Conservation (phyloP, 805 yeast species). For the Kockiozyma suomiensis region DNA sequence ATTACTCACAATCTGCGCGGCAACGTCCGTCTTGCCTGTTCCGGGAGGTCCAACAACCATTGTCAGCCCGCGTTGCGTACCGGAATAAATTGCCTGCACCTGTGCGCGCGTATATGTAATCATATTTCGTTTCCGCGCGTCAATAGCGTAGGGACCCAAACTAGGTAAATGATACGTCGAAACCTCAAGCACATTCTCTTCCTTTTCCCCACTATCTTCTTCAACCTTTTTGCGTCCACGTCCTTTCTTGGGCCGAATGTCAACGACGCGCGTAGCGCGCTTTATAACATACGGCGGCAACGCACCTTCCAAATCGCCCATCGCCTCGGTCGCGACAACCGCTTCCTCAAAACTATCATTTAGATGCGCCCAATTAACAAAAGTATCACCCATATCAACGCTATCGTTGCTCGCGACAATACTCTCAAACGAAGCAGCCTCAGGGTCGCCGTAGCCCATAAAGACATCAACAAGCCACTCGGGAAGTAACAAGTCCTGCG, state of each 20-base stretch:
- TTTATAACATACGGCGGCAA: constrained; percentile 25
- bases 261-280: not conserved
- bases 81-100: constrained; percentile 39
- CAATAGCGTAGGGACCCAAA: constrained; percentile 33
- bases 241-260: not conserved
- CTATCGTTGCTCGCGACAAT: constrained; percentile 17
- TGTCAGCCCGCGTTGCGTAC: constrained; percentile 52
- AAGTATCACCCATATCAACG: constrained; percentile 37
- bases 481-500: constrained; percentile 37
- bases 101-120: constrained; percentile 37
- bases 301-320: constrained; percentile 18
- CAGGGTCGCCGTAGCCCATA: constrained; percentile 42
- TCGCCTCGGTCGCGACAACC: constrained; percentile 18
- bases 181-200: constrained; percentile 18
- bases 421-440: constrained; percentile 21
- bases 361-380: constrained; percentile 37
- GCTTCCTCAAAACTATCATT: constrained; percentile 29
- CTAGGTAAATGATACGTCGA: constrained; percentile 19
- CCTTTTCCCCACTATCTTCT: constrained; percentile 4
- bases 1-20: constrained; percentile 37
- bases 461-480: constrained; percentile 44
- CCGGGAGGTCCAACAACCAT: constrained; percentile 81
- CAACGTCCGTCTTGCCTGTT: constrained; percentile 57
- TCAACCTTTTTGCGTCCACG: constrained; percentile 12
- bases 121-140: constrained; percentile 22